Evolutionary conservation across 768 basidiomycete genomes (phyloP).

Genomic region (Tylopilus sp.): DNA sequence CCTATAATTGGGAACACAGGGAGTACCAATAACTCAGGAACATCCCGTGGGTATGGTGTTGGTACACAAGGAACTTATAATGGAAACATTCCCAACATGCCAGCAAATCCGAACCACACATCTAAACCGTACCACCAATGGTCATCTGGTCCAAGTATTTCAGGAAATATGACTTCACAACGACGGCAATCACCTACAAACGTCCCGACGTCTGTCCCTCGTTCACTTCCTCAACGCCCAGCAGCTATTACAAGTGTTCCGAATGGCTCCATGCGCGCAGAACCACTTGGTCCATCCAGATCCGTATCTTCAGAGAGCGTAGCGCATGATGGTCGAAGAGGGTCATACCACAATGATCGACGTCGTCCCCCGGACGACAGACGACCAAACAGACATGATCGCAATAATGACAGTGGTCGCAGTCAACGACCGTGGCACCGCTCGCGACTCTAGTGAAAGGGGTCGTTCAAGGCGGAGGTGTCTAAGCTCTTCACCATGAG

Average conservation of each 20-base stretch:
- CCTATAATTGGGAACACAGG: not conserved
- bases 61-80: not conserved
- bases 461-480: not conserved
- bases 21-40: not conserved
- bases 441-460: constrained; percentile 1
- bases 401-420: constrained; percentile 5
- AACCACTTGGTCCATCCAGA: constrained; percentile 16
- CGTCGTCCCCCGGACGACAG: constrained; percentile 16
- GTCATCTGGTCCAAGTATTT: constrained; percentile 1
- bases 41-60: constrained; percentile 8
- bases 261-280: constrained; percentile 13
- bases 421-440: constrained; percentile 8
- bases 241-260: not conserved
- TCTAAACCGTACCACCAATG: not conserved
- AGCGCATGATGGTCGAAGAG: constrained; percentile 18
- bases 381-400: constrained; percentile 10
- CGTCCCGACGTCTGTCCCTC: not conserved
- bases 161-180: constrained; percentile 3
- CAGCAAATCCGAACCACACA: constrained; percentile 3
- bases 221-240: constrained; percentile 22
- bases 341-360: constrained; percentile 15
- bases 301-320: constrained; percentile 16
- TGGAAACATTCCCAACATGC: not conserved
- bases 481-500: too few species aligned
- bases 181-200: not conserved